Percentiles rank a stretch among this genome's conserved stretches.
Evolutionary conservation across 2,329 filamentous ascomycete species (phyloP).

Genomic region (Aspergillus ruber): DNA sequence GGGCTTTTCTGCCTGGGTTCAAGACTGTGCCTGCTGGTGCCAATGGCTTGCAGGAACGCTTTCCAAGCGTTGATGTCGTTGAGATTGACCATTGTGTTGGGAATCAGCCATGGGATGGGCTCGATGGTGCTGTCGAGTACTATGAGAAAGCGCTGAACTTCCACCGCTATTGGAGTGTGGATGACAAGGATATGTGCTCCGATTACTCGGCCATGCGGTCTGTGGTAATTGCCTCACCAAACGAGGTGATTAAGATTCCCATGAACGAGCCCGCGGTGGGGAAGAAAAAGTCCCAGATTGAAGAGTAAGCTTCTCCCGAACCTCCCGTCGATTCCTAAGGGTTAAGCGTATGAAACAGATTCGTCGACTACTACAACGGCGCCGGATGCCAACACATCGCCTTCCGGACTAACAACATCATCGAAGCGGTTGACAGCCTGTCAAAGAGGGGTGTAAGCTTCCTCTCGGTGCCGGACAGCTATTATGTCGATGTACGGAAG

Average conservation of each 20-base stretch:
- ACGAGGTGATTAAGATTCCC: conserved; percentile 87
- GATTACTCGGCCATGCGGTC: conserved; percentile 81
- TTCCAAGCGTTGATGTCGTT: conserved; percentile 61
- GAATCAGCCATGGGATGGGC: conserved; percentile 86
- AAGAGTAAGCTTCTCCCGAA: conserved; percentile 55
- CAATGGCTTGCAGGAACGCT: conserved; percentile 18
- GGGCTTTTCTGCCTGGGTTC: conserved; percentile 74
- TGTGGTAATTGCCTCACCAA: conserved; percentile 77
- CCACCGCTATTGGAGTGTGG: conserved; percentile 92
- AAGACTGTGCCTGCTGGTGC: conserved; percentile 44
- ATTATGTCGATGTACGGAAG: conserved; percentile 67
- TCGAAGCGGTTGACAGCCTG: conserved; percentile 64
- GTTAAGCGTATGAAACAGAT: conserved; percentile 14
- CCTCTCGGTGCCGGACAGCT: conserved; percentile 73
- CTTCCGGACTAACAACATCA: conserved; percentile 70
- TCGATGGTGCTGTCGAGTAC: conserved; percentile 55
- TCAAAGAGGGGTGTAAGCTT: conserved; percentile 77
- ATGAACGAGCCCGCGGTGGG: conserved; percentile 87
- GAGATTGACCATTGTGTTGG: conserved; percentile 92
- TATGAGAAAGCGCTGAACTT: conserved; percentile 58
- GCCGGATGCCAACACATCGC: conserved; percentile 87
- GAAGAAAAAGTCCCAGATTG: conserved; percentile 83
- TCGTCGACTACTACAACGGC: conserved; percentile 75
- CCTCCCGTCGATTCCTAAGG: not conserved
- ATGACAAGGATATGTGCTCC: conserved; percentile 82